Conservation (phyloP, 2,329 filamentous ascomycete species). For the Penicillium capsulatum region DNA sequence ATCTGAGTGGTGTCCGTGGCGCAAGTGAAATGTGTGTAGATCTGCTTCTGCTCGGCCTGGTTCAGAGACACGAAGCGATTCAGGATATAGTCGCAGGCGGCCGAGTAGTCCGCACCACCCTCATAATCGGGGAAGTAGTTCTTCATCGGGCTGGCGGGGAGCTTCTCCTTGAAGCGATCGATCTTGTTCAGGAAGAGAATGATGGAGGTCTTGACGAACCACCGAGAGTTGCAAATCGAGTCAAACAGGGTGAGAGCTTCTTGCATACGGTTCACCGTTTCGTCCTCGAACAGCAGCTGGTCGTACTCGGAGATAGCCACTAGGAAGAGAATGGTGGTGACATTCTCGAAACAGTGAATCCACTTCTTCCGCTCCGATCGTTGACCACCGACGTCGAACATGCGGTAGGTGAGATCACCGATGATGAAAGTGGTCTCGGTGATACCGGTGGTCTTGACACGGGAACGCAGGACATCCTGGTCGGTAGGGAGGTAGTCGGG, state of each 20-base stretch:
- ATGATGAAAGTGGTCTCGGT: conserved; percentile 96
- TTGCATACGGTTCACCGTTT: conserved; percentile 80
- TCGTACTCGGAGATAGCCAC: conserved; percentile 98
- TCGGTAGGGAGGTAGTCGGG: conserved; percentile 94
- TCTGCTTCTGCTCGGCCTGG: conserved; percentile 99
- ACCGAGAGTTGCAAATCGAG: conserved; percentile 67
- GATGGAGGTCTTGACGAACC: conserved; percentile 69
- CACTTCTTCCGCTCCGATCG: conserved; percentile 97
- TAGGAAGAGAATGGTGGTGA: conserved; percentile 92
- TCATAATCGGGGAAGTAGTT: conserved; percentile 77
- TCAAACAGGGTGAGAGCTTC: conserved; percentile 68
- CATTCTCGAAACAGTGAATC: conserved; percentile 99
- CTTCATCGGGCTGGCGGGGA: conserved; percentile 68
- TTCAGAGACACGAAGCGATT: conserved; percentile 98
- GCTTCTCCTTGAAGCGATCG: conserved; percentile 70
- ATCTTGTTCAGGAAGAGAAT: conserved; percentile 74
- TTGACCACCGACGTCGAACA: conserved; percentile 97
- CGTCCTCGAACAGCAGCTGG: conserved; percentile 90
- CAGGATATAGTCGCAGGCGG: conserved; percentile 96
- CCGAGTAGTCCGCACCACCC: conserved; percentile 88
- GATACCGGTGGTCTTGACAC: conserved; percentile 97
- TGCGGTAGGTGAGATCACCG: conserved; percentile 87
- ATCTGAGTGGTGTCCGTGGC: conserved; percentile 99
- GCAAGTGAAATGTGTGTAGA: conserved; percentile 99
- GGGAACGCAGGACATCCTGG: conserved; percentile 88